Evolutionary conservation across 257 asterid species (phyloP), one percentile per base, ranked within the genome.

Genomic region (Hygrophila difformis): DNA sequence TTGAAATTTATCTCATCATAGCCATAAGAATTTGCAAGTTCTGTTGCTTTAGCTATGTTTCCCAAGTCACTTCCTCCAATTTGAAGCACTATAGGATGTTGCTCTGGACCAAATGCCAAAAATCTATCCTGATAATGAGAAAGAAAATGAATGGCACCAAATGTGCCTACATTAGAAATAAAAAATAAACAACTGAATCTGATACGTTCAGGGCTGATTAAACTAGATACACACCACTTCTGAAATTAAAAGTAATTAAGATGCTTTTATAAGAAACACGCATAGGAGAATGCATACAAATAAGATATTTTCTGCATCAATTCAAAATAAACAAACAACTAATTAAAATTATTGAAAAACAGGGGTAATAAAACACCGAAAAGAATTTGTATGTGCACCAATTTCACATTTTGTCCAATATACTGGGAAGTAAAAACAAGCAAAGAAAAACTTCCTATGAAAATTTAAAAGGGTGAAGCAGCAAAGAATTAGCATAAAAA

Each of bases 21-120:
- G 68, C 94, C 96, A 61, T 85, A 89, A 54, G 94, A 48, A 44
- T 66, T 52, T 19, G 97, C 94, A 72, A 89, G 86, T 66, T 82
- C 76, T 58, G 77, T 68, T 12, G 97, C 97, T 68, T 78, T 85
- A 54, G 91, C 96, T 53, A 89, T 57, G 74, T 82, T 89, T 42
- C 71, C 75, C 79, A 89, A 66, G 70, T 89, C 84, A 63, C 64
- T 85, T 65, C 96, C 96, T 43, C 97, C 97, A 51, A 89, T 79
- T 57, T 89, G 97, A 67, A 89, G 97, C 56, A 75, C 93, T 65
- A 89, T 81, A 33, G 97, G 97, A 64, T 89, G 97, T 55, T 89
- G 96, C 66, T 85, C 96, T 2, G 75, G 85, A 51, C 87, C 80
- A 76, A 68, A 89, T 38, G 77, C 93, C 83, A 89, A 77, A 61